Evolutionary conservation across 768 basidiomycete genomes (phyloP), one percentile per base, ranked within the genome.

Genomic region (Coprinopsis sp.): DNA sequence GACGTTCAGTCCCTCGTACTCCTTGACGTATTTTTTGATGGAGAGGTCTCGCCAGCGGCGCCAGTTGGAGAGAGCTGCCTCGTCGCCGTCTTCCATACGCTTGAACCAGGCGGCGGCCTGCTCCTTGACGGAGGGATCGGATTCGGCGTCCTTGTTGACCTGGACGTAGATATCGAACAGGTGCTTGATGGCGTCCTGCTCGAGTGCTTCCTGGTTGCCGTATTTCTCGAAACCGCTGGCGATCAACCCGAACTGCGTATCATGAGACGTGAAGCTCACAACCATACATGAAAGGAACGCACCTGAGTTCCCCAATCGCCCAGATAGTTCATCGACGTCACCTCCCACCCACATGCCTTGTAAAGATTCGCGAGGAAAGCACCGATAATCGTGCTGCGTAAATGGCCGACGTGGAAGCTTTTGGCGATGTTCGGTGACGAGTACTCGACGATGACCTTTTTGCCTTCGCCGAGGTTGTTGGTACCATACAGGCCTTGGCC

Each of bases 221-320:
- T 95, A 95, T 60, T 87, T 87, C 60, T 94, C 85, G 58, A 88
- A 97, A 0, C 95, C 95, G 39, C 85, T 78, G 0, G 92, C 88
- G 45, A 97, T 87, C 64, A 96, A 64, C 24, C 93, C 92, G 62
- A 88, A 85, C 86, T 89, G 54, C n/a, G 14, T 51, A 19, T 28
- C 37, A 37, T 33, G 24, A 50, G 28, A 29, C n/a, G 39, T 51
- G 4, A 38, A 24, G 28, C 27, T 33, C 11, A 36, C 34, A 25
- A 37, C 21, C 4, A 33, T 6, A 21, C 29, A 50, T 6, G n/a
- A 6, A 11, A 23, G 12, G 14, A 1, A 52, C 74, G 61, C 30
- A 91, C 93, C 77, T 97, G 95, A 33, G 93, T 97, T 19, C 95
- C 95, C 95, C 94, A 98, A 60, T 97, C 95, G 2, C 95, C 95